Evolutionary conservation across 257 asterid species (phyloP), one percentile per base, ranked within the genome.

Genomic region (Salvia rosmarinus): DNA sequence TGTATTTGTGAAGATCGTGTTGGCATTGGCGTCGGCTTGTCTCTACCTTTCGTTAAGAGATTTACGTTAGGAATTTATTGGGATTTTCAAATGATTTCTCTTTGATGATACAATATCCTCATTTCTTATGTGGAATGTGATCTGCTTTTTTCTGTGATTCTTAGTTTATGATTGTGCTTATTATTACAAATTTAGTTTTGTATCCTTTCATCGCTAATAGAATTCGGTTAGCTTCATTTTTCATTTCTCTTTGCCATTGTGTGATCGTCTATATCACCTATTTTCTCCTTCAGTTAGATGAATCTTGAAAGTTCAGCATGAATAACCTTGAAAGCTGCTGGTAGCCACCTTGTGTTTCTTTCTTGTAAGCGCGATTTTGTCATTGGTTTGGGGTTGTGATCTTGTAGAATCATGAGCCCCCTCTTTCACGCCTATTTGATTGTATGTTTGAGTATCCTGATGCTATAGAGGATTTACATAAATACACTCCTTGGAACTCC

Each of bases 351-450:
- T n/a, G 6, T 4, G 52, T 21, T 63, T 28, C 19, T 9, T 20
- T 21, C 17, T 12, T 52, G 4, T 25, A 34, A 11, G 28, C 28
- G 2, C 1, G 42, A 0, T 34, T 8, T 42, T 39, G 13, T 37
- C 57, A 61, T 61, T 44, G 20, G 8, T 55, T 54, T 32, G 28
- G 51, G 55, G 8, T 59, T 14, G 49, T 49, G 49, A 11, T 73
- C 16, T 71, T 34, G 50, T 62, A 4, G 44, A 47, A 46, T 37
- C 35, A 1, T 13, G 17, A 35, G 16, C 14, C n/a, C 7, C 44
- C 12, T 13, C 4, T 14, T 19, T 9, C 6, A 3, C 25, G 34
- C 34, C 10, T 19, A 14, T 67, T 21, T 1, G 7, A 3, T 5
- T 30, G 0, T 66, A 47, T 34, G 58, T 0, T 47, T 39, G 28